Base-by-base conservation (phyloP, 202 grass and related monocot genomes). In the Eragrostis tef region DNA sequence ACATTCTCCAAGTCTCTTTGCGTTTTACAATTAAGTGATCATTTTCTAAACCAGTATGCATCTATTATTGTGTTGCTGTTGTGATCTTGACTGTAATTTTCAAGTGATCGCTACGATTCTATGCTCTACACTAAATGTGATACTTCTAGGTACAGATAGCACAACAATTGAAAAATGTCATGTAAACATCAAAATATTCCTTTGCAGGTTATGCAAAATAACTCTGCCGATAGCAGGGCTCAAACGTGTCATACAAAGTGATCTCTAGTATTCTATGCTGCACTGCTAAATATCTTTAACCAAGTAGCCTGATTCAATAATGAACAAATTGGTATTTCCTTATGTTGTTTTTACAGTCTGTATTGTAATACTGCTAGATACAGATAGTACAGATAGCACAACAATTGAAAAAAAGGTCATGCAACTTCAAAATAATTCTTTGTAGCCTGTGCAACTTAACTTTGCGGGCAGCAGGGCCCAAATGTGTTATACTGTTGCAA, bases 11-110 rank as follows among this genome's bases (percentile, higher is more conserved):
- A 16, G 11, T 48, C 39, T 72, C 53, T 81, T 71, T 73, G 44
- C 49, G 59, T 49, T 66, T 69, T 58, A 17, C 6, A 41, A 58
- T 27, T 15, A n/a, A 31, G 16, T 39, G 21, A 45, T 70, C 57
- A 12, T 22, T 83, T 76, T 76, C 17, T 44, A 69, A 22, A 70
- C 19, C 63, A 68, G 25, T 77, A 25, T 89, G 14, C 62, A 47
- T 64, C 17, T 26, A 60, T 68, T 15, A 12, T 4, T 25, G 20
- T 19, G 13, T 19, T 79, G 11, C n/a, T 51, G 25, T 54, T 2
- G 3, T 3, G 0, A 42, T 64, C 13, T 11, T 56, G 48, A 53
- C 12, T 43, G 34, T 8, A 67, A 56, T 75, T 45, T 75, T 45
- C 54, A 45, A 43, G 6, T 17, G 20, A 43, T 11, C 22, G 17